Evolutionary conservation across 768 basidiomycete species (phyloP).

Genomic region (Phanerodontia chrysosporium): DNA sequence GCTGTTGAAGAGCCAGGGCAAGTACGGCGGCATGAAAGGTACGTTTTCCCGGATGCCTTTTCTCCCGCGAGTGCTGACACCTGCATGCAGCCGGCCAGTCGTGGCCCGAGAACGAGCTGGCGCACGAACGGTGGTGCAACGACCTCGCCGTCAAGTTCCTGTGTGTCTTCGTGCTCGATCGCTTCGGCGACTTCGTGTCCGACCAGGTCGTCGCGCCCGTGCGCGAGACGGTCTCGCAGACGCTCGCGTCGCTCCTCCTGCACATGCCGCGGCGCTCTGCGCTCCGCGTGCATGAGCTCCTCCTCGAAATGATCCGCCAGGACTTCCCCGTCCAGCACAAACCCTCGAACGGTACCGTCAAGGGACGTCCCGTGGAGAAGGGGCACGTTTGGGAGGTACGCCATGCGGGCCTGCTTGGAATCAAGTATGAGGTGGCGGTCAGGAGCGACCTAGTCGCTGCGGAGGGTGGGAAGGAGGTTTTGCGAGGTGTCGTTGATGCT

Average conservation of each 20-base stretch:
- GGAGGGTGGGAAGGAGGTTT: conserved; percentile 49
- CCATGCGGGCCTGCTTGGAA: conserved; percentile 94
- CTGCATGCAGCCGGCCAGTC: conserved; percentile 44
- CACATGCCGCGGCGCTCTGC: conserved; percentile 85
- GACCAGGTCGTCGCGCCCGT: conserved; percentile 98
- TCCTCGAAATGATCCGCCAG: conserved; percentile 93
- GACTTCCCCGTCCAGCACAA: conserved; percentile 53
- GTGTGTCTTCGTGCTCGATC: conserved; percentile 87
- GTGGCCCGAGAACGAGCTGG: conserved; percentile 52
- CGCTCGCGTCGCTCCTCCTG: conserved; percentile 81
- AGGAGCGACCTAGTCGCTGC: conserved; percentile 68
- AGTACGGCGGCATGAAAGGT: conserved; percentile 81
- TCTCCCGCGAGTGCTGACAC: background rate
- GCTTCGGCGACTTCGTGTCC: conserved; percentile 97
- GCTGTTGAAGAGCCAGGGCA: conserved; percentile 78
- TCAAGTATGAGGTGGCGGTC: conserved; percentile 98
- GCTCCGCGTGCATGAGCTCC: conserved; percentile 72
- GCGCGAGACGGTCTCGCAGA: conserved; percentile 93
- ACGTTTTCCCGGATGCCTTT: conserved; percentile 11
- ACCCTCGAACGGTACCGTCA: conserved; percentile 19
- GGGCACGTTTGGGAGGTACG: conserved; percentile 92
- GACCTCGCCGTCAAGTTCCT: conserved; percentile 81
- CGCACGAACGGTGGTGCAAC: conserved; percentile 88
- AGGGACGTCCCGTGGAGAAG: conserved; percentile 30
- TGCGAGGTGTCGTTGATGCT: conserved; percentile 83